These are phyloP conservation scores for Naegleria lovaniensis DNA, from an alignment of 208 protist genomes.

Conservation along the genomic window DNA sequence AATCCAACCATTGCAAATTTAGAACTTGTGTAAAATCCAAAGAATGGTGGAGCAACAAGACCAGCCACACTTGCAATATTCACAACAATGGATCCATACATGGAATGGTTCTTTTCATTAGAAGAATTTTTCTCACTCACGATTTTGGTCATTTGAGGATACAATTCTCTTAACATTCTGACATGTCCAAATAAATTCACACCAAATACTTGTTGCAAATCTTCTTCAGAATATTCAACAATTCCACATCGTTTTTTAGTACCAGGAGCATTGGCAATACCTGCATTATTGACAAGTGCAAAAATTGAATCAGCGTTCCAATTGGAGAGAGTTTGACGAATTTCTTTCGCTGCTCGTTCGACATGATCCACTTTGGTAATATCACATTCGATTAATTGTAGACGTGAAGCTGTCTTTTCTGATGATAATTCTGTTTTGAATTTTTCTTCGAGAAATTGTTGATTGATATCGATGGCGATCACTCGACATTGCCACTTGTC, in stretches of 20 bases:
- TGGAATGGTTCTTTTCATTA: too few species aligned
- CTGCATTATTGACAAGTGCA: not conserved
- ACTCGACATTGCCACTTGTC: not conserved
- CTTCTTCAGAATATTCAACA: not conserved
- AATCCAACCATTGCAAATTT: slow-evolving; percentile 3
- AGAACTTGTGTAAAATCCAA: not conserved
- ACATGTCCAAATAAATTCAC: not conserved
- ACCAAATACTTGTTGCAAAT: not conserved
- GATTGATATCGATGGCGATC: not conserved
- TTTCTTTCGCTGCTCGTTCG: not conserved
- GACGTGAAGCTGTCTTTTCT: not conserved
- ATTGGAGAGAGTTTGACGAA: not conserved
- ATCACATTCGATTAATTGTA: not conserved
- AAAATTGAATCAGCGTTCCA: not conserved
- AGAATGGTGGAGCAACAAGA: not conserved
- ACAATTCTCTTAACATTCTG: not conserved
- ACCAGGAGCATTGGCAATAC: not conserved
- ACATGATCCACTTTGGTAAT: not conserved
- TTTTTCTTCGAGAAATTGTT: not conserved
- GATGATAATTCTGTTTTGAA: not conserved
- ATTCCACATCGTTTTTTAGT: not conserved
- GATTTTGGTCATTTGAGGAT: not conserved
- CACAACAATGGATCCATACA: not conserved
- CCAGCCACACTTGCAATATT: not conserved
- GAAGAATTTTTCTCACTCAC: not conserved